Conservation (phyloP, 345 rosid species). For the Eucalyptus virginea region DNA sequence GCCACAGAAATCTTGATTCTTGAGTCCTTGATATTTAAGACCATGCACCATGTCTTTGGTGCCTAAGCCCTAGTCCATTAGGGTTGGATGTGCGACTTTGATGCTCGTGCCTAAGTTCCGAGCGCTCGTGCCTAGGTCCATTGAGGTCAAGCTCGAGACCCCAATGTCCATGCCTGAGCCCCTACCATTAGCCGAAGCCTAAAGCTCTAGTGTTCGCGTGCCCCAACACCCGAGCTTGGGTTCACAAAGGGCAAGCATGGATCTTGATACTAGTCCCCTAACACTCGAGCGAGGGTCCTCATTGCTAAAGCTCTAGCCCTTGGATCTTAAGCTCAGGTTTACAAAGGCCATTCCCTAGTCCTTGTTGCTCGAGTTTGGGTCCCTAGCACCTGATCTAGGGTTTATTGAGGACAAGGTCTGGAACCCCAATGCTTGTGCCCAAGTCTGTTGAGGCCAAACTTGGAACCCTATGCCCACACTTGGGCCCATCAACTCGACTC, state of each 20-base stretch:
- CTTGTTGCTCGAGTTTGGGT: not conserved
- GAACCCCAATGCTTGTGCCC: fast-evolving
- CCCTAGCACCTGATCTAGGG: fast-evolving
- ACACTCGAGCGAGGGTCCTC: fast-evolving
- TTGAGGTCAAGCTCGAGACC: not conserved
- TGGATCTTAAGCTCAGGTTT: fast-evolving
- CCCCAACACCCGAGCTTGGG: not conserved
- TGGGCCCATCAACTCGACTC: fast-evolving
- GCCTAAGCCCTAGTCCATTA: not conserved
- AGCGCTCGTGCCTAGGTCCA: fast-evolving
- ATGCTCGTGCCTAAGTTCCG: not conserved
- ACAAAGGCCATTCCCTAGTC: not conserved
- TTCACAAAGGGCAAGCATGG: not conserved
- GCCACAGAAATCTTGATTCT: not conserved
- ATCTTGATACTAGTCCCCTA: not conserved
- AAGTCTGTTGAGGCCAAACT: not conserved
- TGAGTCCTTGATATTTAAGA: not conserved
- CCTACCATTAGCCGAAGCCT: not conserved
- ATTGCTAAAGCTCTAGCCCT: not conserved
- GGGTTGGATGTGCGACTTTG: too few species aligned
- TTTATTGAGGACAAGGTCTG: not conserved
- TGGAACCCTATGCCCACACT: not conserved
- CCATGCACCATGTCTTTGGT: not conserved
- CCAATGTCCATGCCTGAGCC: not conserved
- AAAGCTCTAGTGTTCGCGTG: not conserved